phyloP scores from a whole-genome alignment of 2,329 filamentous ascomycete genomes.

The Coniochaeta hoffmannii region DNA sequence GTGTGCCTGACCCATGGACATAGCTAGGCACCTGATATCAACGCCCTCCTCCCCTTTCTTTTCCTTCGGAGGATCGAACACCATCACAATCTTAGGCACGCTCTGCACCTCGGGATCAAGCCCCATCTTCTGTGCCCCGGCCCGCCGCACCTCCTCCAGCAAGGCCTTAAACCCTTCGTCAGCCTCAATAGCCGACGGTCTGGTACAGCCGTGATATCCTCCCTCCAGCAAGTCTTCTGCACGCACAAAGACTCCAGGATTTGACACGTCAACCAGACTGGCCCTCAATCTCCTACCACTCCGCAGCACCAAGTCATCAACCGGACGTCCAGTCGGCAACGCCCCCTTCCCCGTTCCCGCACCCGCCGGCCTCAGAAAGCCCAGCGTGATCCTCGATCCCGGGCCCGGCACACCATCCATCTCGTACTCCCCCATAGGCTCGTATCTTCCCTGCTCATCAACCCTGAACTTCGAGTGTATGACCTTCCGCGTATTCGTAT shows the following conservation, averaged over 20 bases:
- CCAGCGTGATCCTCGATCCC: slow-evolving; percentile 25
- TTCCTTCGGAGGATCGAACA: slow-evolving; percentile 22
- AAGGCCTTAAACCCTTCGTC: slow-evolving; percentile 19
- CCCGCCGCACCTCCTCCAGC: slow-evolving; percentile 28
- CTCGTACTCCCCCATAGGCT: slow-evolving; percentile 23
- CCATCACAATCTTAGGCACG: slow-evolving; percentile 37
- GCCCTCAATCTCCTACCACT: slow-evolving; percentile 22
- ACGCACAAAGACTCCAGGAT: slow-evolving; percentile 33
- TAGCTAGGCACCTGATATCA: slow-evolving; percentile 36
- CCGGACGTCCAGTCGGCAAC: slow-evolving; percentile 28
- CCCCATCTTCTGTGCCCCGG: slow-evolving; percentile 30
- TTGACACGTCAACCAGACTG: slow-evolving; percentile 32
- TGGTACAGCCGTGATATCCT: not conserved
- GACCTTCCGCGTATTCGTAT: slow-evolving; percentile 63
- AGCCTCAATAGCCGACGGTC: slow-evolving; percentile 22
- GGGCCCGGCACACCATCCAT: slow-evolving; percentile 33
- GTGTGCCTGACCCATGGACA: slow-evolving; percentile 38
- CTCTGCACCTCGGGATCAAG: slow-evolving; percentile 27
- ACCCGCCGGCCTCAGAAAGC: slow-evolving; percentile 31
- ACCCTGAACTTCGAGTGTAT: slow-evolving; percentile 30
- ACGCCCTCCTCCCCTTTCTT: slow-evolving; percentile 6
- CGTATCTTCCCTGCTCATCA: slow-evolving; percentile 22
- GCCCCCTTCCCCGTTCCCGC: slow-evolving; percentile 28
- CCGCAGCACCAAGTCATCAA: slow-evolving; percentile 22
- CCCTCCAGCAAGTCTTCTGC: slow-evolving; percentile 13